Evolutionary conservation across 1,139 yeast genomes (phyloP), one percentile per base, ranked within the genome.

Genomic region (Magnusiomyces suaveolens): DNA sequence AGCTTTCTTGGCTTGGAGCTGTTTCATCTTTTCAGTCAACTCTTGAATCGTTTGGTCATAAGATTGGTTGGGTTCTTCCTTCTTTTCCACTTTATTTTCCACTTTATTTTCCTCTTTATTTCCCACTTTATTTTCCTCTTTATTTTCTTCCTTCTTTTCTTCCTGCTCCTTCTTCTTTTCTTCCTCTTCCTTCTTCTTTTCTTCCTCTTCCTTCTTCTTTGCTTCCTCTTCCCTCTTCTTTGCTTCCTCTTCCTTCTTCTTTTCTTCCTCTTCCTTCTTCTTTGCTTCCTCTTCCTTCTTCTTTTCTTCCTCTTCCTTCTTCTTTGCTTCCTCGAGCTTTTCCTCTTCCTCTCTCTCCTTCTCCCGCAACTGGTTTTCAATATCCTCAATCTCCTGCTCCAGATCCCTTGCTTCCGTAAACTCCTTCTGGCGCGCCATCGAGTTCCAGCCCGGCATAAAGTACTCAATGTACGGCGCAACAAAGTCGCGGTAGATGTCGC

Each of bases 401-500:
- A 43, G 33, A 38, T 61, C 64, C 21, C 43, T 18, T 1, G 36
- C 39, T 26, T 53, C 47, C 3, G 56, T 51, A 32, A 57, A 58
- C 43, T 49, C 59, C 12, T 52, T 38, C 32, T 52, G 58, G 32
- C 57, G 50, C 2, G 64, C 61, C 32, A 57, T 52, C 49, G 59
- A 59, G 46, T 60, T 56, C 62, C 62, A 60, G 36, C 57, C 56
- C 10, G 49, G 56, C 52, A 58, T 56, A 44, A 46, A 53, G 24
- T 52, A 55, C 10, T 56, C 60, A 23, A 63, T 54, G 44, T 58
- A 57, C 55, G 18, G 70, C 21, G 62, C 56, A 26, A 61, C 53
- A 38, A 60, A 57, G 53, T 64, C 67, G 18, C 62, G 60, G 46
- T 64, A 64, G 14, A 59, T 48, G 25, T 64, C 66, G 38, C 58